Conservation (phyloP, 2,329 filamentous ascomycete genomes). For the Aspergillus sp. region DNA sequence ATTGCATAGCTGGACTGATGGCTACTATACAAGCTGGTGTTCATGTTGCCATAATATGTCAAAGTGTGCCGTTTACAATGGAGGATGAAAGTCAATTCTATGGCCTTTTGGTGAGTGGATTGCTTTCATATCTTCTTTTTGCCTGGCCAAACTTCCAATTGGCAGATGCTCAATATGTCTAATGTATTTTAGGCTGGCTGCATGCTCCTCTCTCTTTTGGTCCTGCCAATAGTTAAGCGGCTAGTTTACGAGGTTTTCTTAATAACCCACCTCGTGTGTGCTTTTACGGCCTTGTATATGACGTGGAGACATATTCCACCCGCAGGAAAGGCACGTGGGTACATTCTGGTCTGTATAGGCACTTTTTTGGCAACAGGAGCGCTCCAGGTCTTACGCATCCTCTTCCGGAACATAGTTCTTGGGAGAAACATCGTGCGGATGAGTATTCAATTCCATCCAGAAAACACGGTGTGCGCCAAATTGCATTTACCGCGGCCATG, state of each 20-base stretch:
- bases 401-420: constrained; percentile 8
- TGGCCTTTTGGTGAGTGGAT: constrained; percentile 10
- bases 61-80: constrained; percentile 5
- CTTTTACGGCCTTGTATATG: constrained; percentile 7
- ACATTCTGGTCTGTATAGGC: neutral
- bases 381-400: constrained; percentile 1
- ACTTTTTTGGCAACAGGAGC: neutral
- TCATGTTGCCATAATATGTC: constrained; percentile 5
- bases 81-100: constrained; percentile 7
- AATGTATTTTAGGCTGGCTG: constrained; percentile 4
- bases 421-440: constrained; percentile 2
- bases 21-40: constrained; percentile 8
- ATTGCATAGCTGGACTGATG: constrained; percentile 6
- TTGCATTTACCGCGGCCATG: constrained; percentile 9
- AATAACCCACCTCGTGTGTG: constrained; percentile 5
- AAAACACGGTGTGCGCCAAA: constrained; percentile 3
- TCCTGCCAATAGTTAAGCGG: constrained; percentile 10
- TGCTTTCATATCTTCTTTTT: too few species aligned
- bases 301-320: constrained; percentile 7
- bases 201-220: constrained; percentile 6
- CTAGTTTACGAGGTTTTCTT: constrained; percentile 13
- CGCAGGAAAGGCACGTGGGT: neutral
- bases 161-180: too few species aligned
- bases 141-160: too few species aligned
- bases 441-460: neutral